phyloP scores from a whole-genome alignment of 2,329 filamentous ascomycete genomes.

The Huntiella moniliformis region DNA sequence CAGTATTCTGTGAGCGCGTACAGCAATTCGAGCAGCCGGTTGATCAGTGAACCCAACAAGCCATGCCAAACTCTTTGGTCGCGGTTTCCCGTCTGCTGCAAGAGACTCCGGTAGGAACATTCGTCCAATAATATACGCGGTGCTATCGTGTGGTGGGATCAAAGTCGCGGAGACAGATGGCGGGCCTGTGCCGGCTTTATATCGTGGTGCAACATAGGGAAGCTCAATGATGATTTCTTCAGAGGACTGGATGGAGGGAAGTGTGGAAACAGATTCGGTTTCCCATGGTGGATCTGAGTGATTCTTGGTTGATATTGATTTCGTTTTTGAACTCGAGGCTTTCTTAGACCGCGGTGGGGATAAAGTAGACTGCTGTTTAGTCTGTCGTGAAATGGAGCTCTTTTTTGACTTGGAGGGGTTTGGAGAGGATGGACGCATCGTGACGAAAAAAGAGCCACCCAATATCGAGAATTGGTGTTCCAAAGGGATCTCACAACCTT shows the following conservation, averaged over 20 bases:
- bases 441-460: background rate
- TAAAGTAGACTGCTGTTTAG: no score
- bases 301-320: no score
- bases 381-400: no score
- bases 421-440: no score
- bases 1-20: constrained; percentile 29
- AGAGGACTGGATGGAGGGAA: background rate
- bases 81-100: constrained; percentile 19
- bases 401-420: no score
- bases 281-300: no score
- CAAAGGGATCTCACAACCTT: no score
- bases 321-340: no score
- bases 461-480: no score
- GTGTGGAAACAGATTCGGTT: no score
- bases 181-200: constrained; percentile 29
- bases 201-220: constrained; percentile 16
- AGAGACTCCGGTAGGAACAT: constrained; percentile 25
- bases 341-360: no score
- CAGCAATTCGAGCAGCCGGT: constrained; percentile 27
- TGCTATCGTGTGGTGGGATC: constrained; percentile 29
- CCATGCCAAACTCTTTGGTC: constrained; percentile 31
- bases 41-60: constrained; percentile 35
- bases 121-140: constrained; percentile 38
- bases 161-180: constrained; percentile 28
- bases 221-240: constrained; percentile 14